Evolutionary conservation across 768 basidiomycete species (phyloP).

Genomic region (Strobilomyces confusus): DNA sequence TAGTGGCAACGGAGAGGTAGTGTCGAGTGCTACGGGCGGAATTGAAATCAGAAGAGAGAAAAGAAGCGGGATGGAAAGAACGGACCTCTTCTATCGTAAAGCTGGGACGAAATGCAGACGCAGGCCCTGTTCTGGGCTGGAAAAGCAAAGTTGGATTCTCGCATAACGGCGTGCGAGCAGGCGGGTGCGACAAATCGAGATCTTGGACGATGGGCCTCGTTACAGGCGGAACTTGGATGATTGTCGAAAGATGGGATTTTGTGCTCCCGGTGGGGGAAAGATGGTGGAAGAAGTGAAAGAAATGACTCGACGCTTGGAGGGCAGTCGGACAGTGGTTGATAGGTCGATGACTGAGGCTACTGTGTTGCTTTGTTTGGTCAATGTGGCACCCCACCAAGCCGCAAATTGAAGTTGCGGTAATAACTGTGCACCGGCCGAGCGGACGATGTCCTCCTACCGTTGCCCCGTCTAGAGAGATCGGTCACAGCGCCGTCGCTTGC

Average conservation of each 20-base stretch:
- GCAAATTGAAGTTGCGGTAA: neutral
- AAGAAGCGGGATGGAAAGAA: constrained; percentile 5
- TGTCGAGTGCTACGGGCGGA: constrained; percentile 42
- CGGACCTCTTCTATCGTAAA: constrained; percentile 92
- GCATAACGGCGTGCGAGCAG: constrained; percentile 49
- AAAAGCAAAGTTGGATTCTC: constrained; percentile 94
- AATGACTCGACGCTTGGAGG: constrained; percentile 16
- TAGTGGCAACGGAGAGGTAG: constrained; percentile 58
- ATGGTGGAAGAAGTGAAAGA: constrained; percentile 11
- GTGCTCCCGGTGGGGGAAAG: neutral
- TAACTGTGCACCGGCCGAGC: too few relatives aligned
- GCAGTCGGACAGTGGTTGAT: constrained; percentile 25
- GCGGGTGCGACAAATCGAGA: constrained; percentile 16
- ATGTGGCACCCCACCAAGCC: constrained; percentile 22
- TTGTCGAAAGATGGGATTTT: neutral
- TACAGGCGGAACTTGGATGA: neutral
- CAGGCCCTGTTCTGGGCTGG: constrained; percentile 93
- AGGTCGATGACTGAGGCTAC: constrained; percentile 29
- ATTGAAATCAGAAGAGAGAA: constrained; percentile 9
- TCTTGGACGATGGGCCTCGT: constrained; percentile 8
- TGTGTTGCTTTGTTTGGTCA: constrained; percentile 28
- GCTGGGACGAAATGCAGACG: constrained; percentile 89
- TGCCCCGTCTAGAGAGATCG: too few relatives aligned
- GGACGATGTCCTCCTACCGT: too few relatives aligned
- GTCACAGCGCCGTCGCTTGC: too few relatives aligned